These are phyloP conservation scores for Pyrus bretschneideri DNA, from an alignment of 306 rosid genomes.

Conservation along the genomic window DNA sequence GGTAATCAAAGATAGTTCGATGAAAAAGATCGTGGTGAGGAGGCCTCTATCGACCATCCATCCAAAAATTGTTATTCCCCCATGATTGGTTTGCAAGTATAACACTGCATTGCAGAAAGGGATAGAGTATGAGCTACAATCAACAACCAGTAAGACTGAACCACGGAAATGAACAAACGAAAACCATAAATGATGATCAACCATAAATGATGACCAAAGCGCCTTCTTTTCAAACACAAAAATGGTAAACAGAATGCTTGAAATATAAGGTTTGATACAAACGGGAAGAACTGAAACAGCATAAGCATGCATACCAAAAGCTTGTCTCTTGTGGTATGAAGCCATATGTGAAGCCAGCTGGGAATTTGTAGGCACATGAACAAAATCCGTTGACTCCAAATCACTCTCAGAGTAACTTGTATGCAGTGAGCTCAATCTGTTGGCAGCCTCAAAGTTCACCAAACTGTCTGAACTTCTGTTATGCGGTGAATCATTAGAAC, in stretches of 20 bases:
- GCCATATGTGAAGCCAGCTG: constrained; percentile 59
- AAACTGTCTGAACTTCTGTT: constrained; percentile 33
- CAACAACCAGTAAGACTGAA: background rate
- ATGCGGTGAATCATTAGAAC: constrained; percentile 44
- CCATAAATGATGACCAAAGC: background rate
- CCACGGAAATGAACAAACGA: background rate
- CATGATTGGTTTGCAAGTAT: constrained; percentile 78
- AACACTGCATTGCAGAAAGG: constrained; percentile 45
- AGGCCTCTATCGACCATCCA: constrained; percentile 79
- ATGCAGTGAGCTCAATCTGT: constrained; percentile 32
- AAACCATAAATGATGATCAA: background rate
- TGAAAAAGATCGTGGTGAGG: constrained; percentile 70
- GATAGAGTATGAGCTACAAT: background rate
- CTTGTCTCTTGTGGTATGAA: constrained; percentile 73
- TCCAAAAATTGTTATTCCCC: constrained; percentile 80
- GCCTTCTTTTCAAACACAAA: no score
- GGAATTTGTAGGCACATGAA: constrained; percentile 36
- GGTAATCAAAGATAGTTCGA: constrained; percentile 58
- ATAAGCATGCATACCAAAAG: constrained; percentile 45
- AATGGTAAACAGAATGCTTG: background rate
- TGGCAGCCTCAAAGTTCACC: constrained; percentile 36
- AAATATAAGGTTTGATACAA: background rate
- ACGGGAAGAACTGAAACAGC: background rate
- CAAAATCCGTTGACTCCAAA: constrained; percentile 50
- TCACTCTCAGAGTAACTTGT: constrained; percentile 69